These are phyloP conservation scores for Musa balbisiana DNA, from an alignment of 202 grass and related monocot species.

Conservation along the genomic window DNA sequence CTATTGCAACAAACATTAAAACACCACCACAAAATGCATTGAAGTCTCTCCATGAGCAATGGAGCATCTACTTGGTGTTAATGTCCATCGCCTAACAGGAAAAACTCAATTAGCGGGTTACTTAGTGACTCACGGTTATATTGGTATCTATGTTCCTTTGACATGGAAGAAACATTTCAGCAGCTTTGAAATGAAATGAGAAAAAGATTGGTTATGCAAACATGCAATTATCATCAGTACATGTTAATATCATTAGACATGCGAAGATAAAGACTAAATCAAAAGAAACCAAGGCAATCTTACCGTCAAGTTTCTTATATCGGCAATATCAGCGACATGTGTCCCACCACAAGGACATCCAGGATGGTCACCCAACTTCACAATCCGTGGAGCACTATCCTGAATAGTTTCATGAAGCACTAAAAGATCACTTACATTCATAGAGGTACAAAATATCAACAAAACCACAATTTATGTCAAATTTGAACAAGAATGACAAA, in stretches of 20 bases:
- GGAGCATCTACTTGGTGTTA: too few relatives aligned
- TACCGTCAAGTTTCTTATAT: constrained; percentile 61
- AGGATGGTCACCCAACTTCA: constrained; percentile 55
- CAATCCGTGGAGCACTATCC: constrained; percentile 67
- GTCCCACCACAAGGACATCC: constrained; percentile 88
- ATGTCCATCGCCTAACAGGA: not conserved
- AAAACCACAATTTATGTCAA: not conserved
- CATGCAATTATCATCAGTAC: not conserved
- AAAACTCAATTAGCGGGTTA: not conserved
- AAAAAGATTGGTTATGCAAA: not conserved
- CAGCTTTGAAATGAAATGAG: not conserved
- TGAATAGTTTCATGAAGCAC: constrained; percentile 29
- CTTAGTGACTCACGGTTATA: not conserved
- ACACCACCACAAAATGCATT: too few relatives aligned
- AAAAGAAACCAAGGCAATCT: not conserved
- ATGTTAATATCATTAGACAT: not conserved
- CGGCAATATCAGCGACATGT: constrained; percentile 59
- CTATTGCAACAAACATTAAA: too few relatives aligned
- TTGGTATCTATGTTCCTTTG: not conserved
- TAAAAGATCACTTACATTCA: not conserved
- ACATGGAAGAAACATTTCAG: not conserved
- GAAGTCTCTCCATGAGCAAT: too few relatives aligned
- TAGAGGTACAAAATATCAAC: not conserved
- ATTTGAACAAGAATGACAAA: not conserved
- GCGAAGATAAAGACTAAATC: not conserved